These are phyloP conservation scores for Hippophae gyantsensis DNA, from an alignment of 306 rosid species.

Conservation along the genomic window DNA sequence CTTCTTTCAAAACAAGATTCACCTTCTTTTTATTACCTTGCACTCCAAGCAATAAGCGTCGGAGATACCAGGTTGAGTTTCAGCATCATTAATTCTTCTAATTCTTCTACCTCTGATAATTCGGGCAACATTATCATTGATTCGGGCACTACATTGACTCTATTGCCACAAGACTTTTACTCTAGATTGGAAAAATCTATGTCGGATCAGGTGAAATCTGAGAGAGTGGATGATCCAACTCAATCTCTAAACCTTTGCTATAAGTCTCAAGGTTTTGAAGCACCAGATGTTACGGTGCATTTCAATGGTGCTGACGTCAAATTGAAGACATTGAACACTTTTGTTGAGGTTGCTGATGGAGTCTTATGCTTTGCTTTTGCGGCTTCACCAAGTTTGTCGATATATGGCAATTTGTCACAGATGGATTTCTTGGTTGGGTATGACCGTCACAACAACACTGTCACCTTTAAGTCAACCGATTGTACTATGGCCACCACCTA, in stretches of 20 bases:
- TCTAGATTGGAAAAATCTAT: not conserved
- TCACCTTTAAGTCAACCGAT: slow-evolving; percentile 38
- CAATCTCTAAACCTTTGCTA: slow-evolving; percentile 16
- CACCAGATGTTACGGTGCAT: slow-evolving; percentile 13
- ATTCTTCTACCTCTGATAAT: too few species aligned
- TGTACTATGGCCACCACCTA: slow-evolving; percentile 7
- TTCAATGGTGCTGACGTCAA: slow-evolving; percentile 13
- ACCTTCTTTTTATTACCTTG: slow-evolving; percentile 15
- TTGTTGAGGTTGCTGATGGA: slow-evolving; percentile 12
- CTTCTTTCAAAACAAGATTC: not conserved
- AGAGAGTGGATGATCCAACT: not conserved
- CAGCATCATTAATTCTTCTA: too few species aligned
- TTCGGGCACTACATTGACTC: slow-evolving; percentile 29
- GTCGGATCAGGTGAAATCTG: not conserved
- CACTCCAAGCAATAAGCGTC: slow-evolving; percentile 23
- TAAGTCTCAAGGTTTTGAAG: not conserved
- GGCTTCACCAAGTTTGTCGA: accelerated
- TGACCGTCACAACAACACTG: slow-evolving; percentile 12
- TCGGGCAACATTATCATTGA: slow-evolving; percentile 26
- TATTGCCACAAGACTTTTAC: slow-evolving; percentile 1
- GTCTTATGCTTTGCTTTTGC: slow-evolving; percentile 41
- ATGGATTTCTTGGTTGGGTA: slow-evolving; percentile 44
- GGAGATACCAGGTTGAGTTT: not conserved
- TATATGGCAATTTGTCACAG: slow-evolving; percentile 52
- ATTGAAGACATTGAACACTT: slow-evolving; percentile 6